These are phyloP conservation scores for Amphichorda felina DNA, from an alignment of 2,329 filamentous ascomycete genomes.

Conservation along the genomic window DNA sequence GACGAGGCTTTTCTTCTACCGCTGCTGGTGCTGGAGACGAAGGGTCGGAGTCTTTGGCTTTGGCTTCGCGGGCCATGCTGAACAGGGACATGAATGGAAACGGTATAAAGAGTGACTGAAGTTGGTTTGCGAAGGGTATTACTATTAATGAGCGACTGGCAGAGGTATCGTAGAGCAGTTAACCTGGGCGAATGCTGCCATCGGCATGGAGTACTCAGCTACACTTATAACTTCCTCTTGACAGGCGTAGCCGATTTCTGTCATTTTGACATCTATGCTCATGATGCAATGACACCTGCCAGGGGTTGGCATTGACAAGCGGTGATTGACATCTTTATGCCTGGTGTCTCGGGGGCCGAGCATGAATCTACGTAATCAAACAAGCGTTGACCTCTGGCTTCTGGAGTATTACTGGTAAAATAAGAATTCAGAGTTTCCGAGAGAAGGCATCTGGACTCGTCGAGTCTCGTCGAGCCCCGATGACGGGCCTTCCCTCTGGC, in stretches of 20 bases:
- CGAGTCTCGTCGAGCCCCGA: too few species aligned
- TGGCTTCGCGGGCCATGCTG: background rate
- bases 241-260: too few species aligned
- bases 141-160: background rate
- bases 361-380: constrained; percentile 1
- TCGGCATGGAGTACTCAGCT: too few species aligned
- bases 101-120: background rate
- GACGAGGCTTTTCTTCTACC: constrained; percentile 11
- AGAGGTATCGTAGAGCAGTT: background rate
- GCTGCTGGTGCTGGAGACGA: background rate
- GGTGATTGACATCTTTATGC: background rate
- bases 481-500: too few species aligned
- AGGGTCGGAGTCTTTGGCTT: background rate
- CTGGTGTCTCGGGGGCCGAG: background rate
- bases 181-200: too few species aligned
- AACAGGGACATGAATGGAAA: background rate
- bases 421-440: too few species aligned
- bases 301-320: background rate
- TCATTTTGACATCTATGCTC: too few species aligned
- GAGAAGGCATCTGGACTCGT: too few species aligned
- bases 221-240: background rate
- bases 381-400: background rate
- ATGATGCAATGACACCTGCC: background rate
- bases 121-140: background rate
- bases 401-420: too few species aligned